Evolutionary conservation across 2,329 filamentous ascomycete genomes (phyloP).

Genomic region (Metarhizium anisopliae): DNA sequence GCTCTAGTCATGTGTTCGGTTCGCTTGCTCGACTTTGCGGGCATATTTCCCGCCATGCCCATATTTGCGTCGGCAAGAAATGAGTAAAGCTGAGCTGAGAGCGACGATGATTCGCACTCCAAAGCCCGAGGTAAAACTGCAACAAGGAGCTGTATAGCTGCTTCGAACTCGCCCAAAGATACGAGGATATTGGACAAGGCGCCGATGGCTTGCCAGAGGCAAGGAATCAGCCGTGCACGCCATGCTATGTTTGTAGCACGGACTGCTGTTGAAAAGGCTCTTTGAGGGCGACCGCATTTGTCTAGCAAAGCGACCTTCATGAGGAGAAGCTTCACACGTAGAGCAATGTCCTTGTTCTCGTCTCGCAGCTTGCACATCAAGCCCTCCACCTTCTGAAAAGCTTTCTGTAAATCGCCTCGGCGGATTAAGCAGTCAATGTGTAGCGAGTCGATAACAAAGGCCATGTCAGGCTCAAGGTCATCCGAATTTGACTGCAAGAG

Average conservation of each 20-base stretch:
- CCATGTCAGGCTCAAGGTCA: constrained; percentile 43
- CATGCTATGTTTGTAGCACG: constrained; percentile 67
- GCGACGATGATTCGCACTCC: constrained; percentile 55
- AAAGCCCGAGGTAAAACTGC: constrained; percentile 68
- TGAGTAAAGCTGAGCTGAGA: constrained; percentile 60
- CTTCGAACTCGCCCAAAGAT: constrained; percentile 60
- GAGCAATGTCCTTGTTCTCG: constrained; percentile 45
- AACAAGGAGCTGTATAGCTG: constrained; percentile 54
- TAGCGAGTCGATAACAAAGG: constrained; percentile 40
- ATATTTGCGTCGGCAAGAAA: constrained; percentile 69
- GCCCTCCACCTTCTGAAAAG: constrained; percentile 38
- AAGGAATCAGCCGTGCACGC: constrained; percentile 56
- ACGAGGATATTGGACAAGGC: constrained; percentile 60
- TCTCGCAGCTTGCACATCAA: constrained; percentile 33
- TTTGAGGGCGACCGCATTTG: constrained; percentile 58
- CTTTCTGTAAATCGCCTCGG: constrained; percentile 36
- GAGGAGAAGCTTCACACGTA: constrained; percentile 63
- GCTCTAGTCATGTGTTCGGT: constrained; percentile 51
- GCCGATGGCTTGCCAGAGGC: constrained; percentile 65
- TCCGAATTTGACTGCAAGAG: constrained; percentile 42
- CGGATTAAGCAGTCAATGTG: constrained; percentile 43
- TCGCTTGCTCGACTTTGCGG: constrained; percentile 32
- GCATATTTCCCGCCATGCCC: constrained; percentile 57
- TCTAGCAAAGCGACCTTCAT: constrained; percentile 64
- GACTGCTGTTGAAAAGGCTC: constrained; percentile 68